Evolutionary conservation across 257 asterid species (phyloP).

Genomic region (Solanum neorickii): DNA sequence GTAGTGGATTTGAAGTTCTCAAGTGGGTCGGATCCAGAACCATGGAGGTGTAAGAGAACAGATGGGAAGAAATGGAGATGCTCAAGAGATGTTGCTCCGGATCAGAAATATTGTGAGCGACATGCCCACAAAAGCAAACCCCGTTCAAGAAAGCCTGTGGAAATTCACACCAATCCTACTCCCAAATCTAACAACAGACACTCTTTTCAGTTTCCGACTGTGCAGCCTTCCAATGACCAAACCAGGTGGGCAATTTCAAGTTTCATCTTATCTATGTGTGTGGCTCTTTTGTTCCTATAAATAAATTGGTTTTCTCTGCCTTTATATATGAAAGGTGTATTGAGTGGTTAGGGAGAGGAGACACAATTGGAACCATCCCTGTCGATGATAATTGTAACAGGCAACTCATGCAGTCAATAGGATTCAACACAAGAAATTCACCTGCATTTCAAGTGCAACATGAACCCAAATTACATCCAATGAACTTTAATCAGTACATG

Average conservation of each 20-base stretch:
- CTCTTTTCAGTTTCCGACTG: constrained; percentile 3
- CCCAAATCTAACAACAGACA: not conserved
- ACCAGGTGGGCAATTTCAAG: constrained; percentile 21
- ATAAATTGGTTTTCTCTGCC: constrained; percentile 1
- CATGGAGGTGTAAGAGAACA: constrained; percentile 69
- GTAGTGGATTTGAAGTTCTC: constrained; percentile 30
- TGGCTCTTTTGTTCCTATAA: constrained; percentile 19
- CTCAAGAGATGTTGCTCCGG: constrained; percentile 16
- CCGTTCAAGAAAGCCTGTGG: constrained; percentile 40
- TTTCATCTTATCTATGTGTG: not conserved
- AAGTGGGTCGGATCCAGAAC: constrained; percentile 50
- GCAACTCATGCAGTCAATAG: constrained; percentile 12
- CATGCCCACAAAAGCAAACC: constrained; percentile 22
- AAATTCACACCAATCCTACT: constrained; percentile 5
- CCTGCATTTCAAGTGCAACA: constrained; percentile 7
- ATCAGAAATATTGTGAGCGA: constrained; percentile 21
- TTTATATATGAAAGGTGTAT: constrained; percentile 18
- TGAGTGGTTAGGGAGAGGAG: constrained; percentile 46
- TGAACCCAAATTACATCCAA: not conserved
- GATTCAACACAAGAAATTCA: not conserved
- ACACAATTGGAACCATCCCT: constrained; percentile 6
- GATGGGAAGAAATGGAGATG: constrained; percentile 83
- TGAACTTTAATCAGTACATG: constrained; percentile 9
- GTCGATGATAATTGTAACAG: constrained; percentile 8
- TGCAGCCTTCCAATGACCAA: constrained; percentile 23